Evolutionary conservation across 2,329 filamentous ascomycete species (phyloP), one percentile per base, ranked within the genome.

Genomic region (Chalaropsis ovoidea): DNA sequence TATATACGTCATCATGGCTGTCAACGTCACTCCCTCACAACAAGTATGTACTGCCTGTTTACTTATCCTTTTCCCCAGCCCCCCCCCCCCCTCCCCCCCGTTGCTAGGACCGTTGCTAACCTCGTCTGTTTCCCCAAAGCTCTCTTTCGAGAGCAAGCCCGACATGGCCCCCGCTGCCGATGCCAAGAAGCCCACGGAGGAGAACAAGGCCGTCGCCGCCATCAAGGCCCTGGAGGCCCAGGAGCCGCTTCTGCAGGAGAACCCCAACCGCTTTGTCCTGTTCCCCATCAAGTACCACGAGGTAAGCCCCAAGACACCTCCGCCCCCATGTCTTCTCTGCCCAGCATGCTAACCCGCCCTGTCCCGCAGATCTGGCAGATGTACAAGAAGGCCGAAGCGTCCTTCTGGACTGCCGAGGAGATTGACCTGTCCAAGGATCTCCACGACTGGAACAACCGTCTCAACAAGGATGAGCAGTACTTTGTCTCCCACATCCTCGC

Each of bases 381-480:
- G 93, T 99, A 99, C 86, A 99, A 99, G 86, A 97, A 97, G 81
- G 92, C 92, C 70, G 93, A 99, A 78, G 94, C 94, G 64, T 97
- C 94, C 54, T 99, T 99, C 87, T 99, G 94, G 94, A 99, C 94
- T 52, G 94, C 94, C 63, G 94, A 99, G 78, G 94, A 99, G 82
- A 97, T 99, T 72, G 94, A 99, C 78, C 85, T 99, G 63, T 97
- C 93, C 73, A 99, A 99, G 81, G 94, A 99, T 77, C 83, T 97
- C 67, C 90, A 96, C 81, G 94, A 99, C 81, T 99, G 94, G 94
- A 95, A 96, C 84, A 95, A 96, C 82, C 88, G 88, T 72, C 81
- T 99, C 71, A 99, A 89, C 75, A 89, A 96, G 71, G 94, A 99
- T 73, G 94, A 99, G 82, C 88, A 90, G 73, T 99, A 89, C 84